phyloP scores from a whole-genome alignment of 2,329 filamentous ascomycete genomes.

The Dichotomopilus funicola region DNA sequence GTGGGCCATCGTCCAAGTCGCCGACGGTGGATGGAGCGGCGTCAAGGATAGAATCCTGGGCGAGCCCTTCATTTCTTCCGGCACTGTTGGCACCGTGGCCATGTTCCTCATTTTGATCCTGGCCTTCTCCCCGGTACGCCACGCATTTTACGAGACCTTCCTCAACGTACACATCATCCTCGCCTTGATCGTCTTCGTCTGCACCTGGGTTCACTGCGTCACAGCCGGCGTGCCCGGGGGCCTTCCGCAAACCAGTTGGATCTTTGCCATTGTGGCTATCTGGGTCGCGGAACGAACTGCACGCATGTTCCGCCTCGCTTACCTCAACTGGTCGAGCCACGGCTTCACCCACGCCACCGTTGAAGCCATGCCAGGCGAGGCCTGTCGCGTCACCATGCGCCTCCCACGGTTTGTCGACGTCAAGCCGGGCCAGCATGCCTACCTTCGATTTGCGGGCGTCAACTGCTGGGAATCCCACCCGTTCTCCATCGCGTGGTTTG shows the following conservation, averaged over 20 bases:
- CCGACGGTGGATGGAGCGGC: conserved; percentile 56
- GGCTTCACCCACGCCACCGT: conserved; percentile 59
- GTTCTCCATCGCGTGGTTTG: conserved; percentile 71
- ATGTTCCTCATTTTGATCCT: conserved; percentile 62
- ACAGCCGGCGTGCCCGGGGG: conserved; percentile 58
- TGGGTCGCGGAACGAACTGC: conserved; percentile 68
- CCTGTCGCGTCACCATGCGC: conserved; percentile 62
- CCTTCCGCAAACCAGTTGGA: conserved; percentile 66
- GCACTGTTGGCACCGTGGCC: conserved; percentile 47
- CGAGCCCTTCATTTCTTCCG: conserved; percentile 57
- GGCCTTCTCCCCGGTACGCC: conserved; percentile 72
- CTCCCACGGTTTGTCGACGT: conserved; percentile 61
- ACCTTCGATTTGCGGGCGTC: conserved; percentile 62
- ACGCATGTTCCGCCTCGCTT: conserved; percentile 57
- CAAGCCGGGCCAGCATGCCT: conserved; percentile 66
- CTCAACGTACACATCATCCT: conserved; percentile 77
- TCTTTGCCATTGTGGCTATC: conserved; percentile 66
- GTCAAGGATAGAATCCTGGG: conserved; percentile 47
- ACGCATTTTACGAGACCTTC: conserved; percentile 97
- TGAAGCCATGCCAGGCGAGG: conserved; percentile 63
- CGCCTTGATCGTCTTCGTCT: conserved; percentile 59
- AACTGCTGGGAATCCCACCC: conserved; percentile 68
- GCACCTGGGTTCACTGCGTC: conserved; percentile 72
- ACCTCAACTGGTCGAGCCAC: conserved; percentile 55
- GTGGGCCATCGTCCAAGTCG: conserved; percentile 67